Base-by-base conservation (phyloP, 2,329 filamentous ascomycete genomes). In the Dothideomycetes sp. region DNA sequence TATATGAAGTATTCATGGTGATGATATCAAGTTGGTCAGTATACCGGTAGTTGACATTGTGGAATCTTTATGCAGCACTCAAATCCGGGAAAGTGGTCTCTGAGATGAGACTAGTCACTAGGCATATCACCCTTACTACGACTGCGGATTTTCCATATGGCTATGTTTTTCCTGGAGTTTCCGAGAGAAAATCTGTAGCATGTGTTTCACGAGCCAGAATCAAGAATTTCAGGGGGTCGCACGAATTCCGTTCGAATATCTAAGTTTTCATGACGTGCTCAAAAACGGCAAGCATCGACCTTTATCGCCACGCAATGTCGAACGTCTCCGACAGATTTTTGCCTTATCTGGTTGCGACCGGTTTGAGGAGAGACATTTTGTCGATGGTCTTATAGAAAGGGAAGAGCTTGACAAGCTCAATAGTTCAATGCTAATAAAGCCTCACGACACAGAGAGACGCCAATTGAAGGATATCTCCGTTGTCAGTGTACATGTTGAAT, bases 301-400 rank as follows among this genome's bases (percentile, higher is more conserved):
- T 12, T 12, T 46, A 6, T 39, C 20, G 12, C 30, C 40, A n/a
- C 39, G 39, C 9, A 51, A 51, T 28, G 47, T 51, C 13, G 20
- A 16, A 12, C 46, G 49, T 5, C 42, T 51, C 6, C 17, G 27
- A 13, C 16, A 40, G 22, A 39, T 51, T n/a, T 51, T 48, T 28
- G n/a, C 41, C 11, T 17, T 47, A n/a, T 45, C 49, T 43, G 46
- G 49, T 17, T 51, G 46, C 38, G 30, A 46, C 24, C 34, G 44
- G 10, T 19, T 25, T 4, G 38, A 49, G 12, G 41, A 47, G 18
- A 18, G 32, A 11, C 23, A 49, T 18, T 45, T 27, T 23, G 41
- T 51, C 24, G 25, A 41, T 15, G 39, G 35, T 19, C 18, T 47
- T 12, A 20, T 47, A 8, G 33, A 45, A 7, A 8, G 13, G 8